Conservation (phyloP, 148 eudicot genomes). For the Drosera capensis region DNA sequence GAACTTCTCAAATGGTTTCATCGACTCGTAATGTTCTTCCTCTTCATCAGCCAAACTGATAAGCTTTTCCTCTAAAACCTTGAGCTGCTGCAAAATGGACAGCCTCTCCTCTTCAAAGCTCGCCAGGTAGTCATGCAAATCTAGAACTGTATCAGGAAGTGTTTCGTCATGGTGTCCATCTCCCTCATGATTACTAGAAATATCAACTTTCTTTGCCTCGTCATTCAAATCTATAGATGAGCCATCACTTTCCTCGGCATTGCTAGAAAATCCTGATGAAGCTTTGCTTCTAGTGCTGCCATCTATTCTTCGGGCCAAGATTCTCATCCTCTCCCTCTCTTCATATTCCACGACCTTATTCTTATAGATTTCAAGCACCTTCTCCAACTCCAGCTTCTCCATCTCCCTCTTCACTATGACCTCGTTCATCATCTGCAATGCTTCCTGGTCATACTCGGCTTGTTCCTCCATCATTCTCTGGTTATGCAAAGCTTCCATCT, state of each 20-base stretch:
- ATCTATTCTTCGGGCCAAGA: conserved; percentile 23
- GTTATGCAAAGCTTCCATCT: conserved; percentile 93
- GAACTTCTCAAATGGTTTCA: conserved; percentile 25
- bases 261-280: conserved; percentile 55
- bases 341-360: conserved; percentile 60
- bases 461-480: conserved; percentile 99
- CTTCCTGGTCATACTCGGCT: conserved; percentile 90
- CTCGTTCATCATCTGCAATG: conserved; percentile 71
- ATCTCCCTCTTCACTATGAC: conserved; percentile 65
- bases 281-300: conserved; percentile 27
- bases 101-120: conserved; percentile 78
- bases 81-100: conserved; percentile 67
- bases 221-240: conserved; percentile 51
- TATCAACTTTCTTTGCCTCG: conserved; percentile 44
- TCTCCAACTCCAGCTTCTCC: conserved; percentile 75
- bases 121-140: conserved; percentile 35
- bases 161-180: conserved; percentile 32
- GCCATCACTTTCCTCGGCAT: conserved; percentile 71
- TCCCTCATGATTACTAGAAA: conserved; percentile 22
- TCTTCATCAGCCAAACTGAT: conserved; percentile 47
- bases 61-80: conserved; percentile 78
- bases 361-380: conserved; percentile 47
- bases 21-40: conserved; percentile 30
- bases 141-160: conserved; percentile 40
- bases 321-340: conserved; percentile 38